phyloP scores from a whole-genome alignment of 306 rosid genomes.

The Fagus crenata region DNA sequence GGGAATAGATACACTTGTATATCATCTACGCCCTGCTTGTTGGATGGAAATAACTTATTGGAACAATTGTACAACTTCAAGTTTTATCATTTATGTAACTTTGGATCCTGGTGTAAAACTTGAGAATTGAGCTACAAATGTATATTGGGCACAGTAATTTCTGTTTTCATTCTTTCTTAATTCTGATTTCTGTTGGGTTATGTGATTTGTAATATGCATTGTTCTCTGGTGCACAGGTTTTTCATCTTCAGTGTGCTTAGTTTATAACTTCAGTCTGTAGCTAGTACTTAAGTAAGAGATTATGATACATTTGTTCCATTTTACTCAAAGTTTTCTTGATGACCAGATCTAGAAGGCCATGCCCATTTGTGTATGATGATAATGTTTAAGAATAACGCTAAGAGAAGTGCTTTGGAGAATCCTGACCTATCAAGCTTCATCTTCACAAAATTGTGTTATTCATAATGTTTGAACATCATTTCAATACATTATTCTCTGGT shows the following conservation, averaged over 20 bases:
- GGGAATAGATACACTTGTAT: not conserved
- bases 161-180: not conserved
- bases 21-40: slow-evolving; percentile 1
- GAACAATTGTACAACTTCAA: not conserved
- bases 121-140: not conserved
- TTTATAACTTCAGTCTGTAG: not conserved
- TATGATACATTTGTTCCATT: not conserved
- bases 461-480: not conserved
- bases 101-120: not conserved
- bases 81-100: not conserved
- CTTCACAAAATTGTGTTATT: not conserved
- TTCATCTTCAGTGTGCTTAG: not conserved
- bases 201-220: not conserved
- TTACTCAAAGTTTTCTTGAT: not conserved
- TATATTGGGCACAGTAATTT: not conserved
- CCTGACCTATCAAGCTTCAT: not conserved
- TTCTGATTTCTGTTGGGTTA: not conserved
- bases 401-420: not conserved
- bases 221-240: not conserved
- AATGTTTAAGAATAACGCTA: not conserved
- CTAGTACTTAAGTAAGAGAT: not conserved
- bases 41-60: not conserved
- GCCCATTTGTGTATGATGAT: not conserved
- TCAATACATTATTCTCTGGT: not conserved
- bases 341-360: not conserved